Base-by-base conservation (phyloP, 805 yeast genomes). In the Starmerella vitae region DNA sequence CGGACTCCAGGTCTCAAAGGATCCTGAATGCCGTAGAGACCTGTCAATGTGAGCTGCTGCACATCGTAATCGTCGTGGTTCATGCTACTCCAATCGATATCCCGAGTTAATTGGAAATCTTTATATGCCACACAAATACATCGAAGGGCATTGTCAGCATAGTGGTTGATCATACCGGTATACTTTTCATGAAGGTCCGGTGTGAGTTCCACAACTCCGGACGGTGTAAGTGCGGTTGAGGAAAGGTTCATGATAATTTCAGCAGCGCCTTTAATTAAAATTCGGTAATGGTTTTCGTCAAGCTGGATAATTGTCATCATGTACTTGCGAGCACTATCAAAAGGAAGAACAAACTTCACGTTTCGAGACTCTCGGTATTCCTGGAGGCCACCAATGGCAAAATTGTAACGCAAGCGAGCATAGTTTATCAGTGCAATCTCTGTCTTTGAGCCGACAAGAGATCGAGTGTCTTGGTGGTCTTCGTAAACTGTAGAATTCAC, bases 321-420 rank as follows among this genome's bases (percentile, higher is more conserved):
- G 88, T 94, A 91, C 63, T 91, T 91, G 53, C 93, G 70, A 3
- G 82, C 68, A 43, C 94, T 81, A 62, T 91, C 97, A 56, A 91
- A 91, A 1, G 98, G 95, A 40, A 86, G 73, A 4, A 73, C 63
- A 59, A 83, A 93, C 1, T 69, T 79, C 28, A 81, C 60, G 17
- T 63, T 54, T 15, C 59, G 58, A 14, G 63, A 45, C 10, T 61
- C 55, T 43, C 78, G 65, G 46, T 72, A 57, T 1, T 56, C 50
- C 15, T 72, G 74, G 31, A 86, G 64, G 9, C 62, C 46, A 20
- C 59, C 61, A 15, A 61, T 49, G 14, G 62, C 55, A 7, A 49
- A 22, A 20, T 68, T 67, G 44, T 84, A 66, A 33, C 68, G 65
- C 33, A 69, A 65, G 30, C 69, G 65, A 2, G 91, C 88, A 44